These are phyloP conservation scores for Hymenoscyphus salicellus DNA, from an alignment of 2,329 filamentous ascomycete species.

Conservation along the genomic window DNA sequence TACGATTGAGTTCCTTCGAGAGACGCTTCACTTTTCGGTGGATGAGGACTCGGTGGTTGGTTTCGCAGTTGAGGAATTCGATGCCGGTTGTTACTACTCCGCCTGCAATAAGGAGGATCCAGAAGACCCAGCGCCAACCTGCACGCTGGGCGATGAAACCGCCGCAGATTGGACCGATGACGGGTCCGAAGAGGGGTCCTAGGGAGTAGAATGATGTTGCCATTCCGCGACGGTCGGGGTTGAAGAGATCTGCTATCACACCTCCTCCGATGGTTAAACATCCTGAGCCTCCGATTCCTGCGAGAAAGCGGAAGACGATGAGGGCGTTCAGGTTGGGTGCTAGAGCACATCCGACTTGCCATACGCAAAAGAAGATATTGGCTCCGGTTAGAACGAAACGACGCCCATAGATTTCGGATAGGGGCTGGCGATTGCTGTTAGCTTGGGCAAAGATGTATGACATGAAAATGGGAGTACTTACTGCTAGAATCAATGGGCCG, in stretches of 20 bases:
- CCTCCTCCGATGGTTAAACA: conserved; percentile 45
- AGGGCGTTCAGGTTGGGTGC: conserved; percentile 47
- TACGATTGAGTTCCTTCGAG: conserved; percentile 43
- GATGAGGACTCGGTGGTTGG: conserved; percentile 51
- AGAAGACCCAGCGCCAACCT: conserved; percentile 45
- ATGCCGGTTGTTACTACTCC: conserved; percentile 36
- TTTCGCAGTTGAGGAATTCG: conserved; percentile 45
- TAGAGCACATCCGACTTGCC: conserved; percentile 63
- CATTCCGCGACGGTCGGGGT: conserved; percentile 32
- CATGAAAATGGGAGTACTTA: conserved; percentile 2
- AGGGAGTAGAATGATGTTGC: conserved; percentile 33
- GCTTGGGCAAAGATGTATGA: not conserved
- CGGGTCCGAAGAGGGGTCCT: conserved; percentile 32
- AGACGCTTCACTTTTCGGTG: conserved; percentile 47
- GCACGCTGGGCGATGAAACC: conserved; percentile 44
- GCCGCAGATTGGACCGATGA: conserved; percentile 34
- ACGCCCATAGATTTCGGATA: conserved; percentile 65
- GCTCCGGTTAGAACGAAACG: conserved; percentile 53
- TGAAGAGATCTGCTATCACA: conserved; percentile 43
- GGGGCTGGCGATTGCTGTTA: conserved; percentile 35
- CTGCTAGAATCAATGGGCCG: conserved; percentile 54
- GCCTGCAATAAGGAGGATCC: conserved; percentile 49
- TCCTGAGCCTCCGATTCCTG: conserved; percentile 46
- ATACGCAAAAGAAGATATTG: conserved; percentile 59
- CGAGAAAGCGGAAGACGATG: conserved; percentile 48